Conservation (phyloP, 2,329 filamentous ascomycete species). For the Aspergillus eucalypticola region DNA sequence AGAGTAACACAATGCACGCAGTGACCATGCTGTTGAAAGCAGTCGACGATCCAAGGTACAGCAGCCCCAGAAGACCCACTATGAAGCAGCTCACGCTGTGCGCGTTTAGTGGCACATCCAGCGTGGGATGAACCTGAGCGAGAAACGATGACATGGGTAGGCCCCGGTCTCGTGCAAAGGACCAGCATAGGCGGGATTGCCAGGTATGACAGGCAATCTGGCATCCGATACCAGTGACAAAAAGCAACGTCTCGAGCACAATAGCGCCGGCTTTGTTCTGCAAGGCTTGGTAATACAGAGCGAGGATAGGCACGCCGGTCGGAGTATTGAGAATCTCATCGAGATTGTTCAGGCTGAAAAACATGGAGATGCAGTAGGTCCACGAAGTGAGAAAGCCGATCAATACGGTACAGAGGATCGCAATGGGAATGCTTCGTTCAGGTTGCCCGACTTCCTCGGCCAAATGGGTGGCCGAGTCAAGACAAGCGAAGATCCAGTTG, state of each 20-base stretch:
- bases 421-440: slow-evolving; percentile 51
- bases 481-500: slow-evolving; percentile 53
- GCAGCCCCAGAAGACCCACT: slow-evolving; percentile 48
- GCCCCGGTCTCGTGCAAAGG: slow-evolving; percentile 54
- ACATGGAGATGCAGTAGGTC: slow-evolving; percentile 52
- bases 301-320: slow-evolving; percentile 51
- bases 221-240: slow-evolving; percentile 50
- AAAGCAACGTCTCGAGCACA: slow-evolving; percentile 47
- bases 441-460: slow-evolving; percentile 53
- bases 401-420: slow-evolving; percentile 51
- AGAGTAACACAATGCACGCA: slow-evolving; percentile 52
- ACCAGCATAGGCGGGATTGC: slow-evolving; percentile 54
- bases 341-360: slow-evolving; percentile 53
- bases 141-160: slow-evolving; percentile 48
- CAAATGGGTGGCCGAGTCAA: slow-evolving; percentile 54
- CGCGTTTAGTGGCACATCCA: slow-evolving; percentile 50
- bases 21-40: slow-evolving; percentile 48
- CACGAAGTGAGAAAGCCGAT: slow-evolving; percentile 54
- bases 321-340: slow-evolving; percentile 39
- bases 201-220: slow-evolving; percentile 51
- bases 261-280: slow-evolving; percentile 46
- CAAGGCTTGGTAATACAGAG: slow-evolving; percentile 50
- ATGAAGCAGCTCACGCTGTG: slow-evolving; percentile 47
- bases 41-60: slow-evolving; percentile 48
- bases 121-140: slow-evolving; percentile 39